Percentiles rank a stretch among this genome's conserved stretches.
Conservation (phyloP, 805 yeast species). For the Cyberlindnera petersonii region DNA sequence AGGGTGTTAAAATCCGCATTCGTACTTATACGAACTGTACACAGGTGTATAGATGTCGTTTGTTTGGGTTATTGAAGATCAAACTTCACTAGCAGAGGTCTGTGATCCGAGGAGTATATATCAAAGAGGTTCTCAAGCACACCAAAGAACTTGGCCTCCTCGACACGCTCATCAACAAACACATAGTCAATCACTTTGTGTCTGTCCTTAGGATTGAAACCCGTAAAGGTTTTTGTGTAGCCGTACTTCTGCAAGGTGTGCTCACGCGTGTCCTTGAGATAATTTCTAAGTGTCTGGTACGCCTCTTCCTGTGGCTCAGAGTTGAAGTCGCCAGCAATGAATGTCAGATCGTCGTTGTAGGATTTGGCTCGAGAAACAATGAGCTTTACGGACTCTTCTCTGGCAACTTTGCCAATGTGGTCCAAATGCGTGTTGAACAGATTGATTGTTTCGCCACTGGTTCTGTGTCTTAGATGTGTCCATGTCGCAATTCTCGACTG, state of each 20-base stretch:
- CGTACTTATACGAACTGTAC: no score
- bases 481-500: slow-evolving; percentile 37
- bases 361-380: slow-evolving; percentile 36
- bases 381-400: slow-evolving; percentile 42
- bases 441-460: slow-evolving; percentile 21
- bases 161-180: slow-evolving; percentile 20
- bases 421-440: slow-evolving; percentile 50
- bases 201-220: slow-evolving; percentile 36
- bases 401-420: slow-evolving; percentile 42
- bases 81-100: slow-evolving; percentile 39
- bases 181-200: slow-evolving; percentile 32
- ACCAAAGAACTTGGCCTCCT: slow-evolving; percentile 29
- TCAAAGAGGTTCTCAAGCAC: slow-evolving; percentile 30
- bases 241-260: slow-evolving; percentile 36
- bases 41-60: not conserved
- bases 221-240: slow-evolving; percentile 43
- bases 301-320: slow-evolving; percentile 41
- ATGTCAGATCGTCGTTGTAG: slow-evolving; percentile 34
- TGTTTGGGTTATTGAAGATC: not conserved
- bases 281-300: slow-evolving; percentile 36
- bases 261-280: slow-evolving; percentile 36
- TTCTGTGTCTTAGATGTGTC: slow-evolving; percentile 28
- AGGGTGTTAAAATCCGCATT: no score
- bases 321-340: slow-evolving; percentile 58
- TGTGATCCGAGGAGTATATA: slow-evolving; percentile 38